Base-by-base conservation (phyloP, 23 red algal species). In the Gracilaria domingensis region DNA sequence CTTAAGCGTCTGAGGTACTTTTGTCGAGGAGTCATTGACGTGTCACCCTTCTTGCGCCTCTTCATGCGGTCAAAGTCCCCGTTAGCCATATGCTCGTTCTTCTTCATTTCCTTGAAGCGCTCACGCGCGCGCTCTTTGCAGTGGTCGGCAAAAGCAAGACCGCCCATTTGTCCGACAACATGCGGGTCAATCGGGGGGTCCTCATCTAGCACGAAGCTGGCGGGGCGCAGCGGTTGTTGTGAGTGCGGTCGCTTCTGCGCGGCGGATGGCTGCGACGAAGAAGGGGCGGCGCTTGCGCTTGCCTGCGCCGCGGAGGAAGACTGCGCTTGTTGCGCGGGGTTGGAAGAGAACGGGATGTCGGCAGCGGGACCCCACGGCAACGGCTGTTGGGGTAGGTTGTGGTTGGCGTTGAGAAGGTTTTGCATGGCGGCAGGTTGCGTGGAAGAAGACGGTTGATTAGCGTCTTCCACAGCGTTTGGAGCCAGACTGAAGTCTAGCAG, bases 11-110 rank as follows among this genome's bases (percentile, higher is more conserved):
- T 64, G 33, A 86, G 50, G 24, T 93, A 93, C 90, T 93, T 93
- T 79, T 93, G 73, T 24, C 83, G 81, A 8, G 81, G 81, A 17
- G 90, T 93, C 70, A 93, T 85, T 4, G 81, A 86, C 18, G 81
- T 86, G 44, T 93, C 90, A 34, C 82, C 82, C 79, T 93, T 93
- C 79, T 86, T 85, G 45, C 90, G 80, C 70, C 90, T 35, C 82
- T 93, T 93, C 81, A 86, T 86, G 24, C 90, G 80, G 69, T 93
- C 90, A 66, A 86, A 86, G 16, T 86, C 76, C 20, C 90, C 90
- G 29, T 85, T 86, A 33, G 80, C 73, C 70, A 86, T 80, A 30
- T 86, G 90, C 28, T 93, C 90, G 37, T 62, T 79, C 37, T 85
- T 86, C 69, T 86, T 85, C 69, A 79, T 49, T 66, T 86, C 81